Evolutionary conservation across 1,139 yeast genomes (phyloP), one percentile per base, ranked within the genome.

Genomic region (Casaregolazyma suthepensis): DNA sequence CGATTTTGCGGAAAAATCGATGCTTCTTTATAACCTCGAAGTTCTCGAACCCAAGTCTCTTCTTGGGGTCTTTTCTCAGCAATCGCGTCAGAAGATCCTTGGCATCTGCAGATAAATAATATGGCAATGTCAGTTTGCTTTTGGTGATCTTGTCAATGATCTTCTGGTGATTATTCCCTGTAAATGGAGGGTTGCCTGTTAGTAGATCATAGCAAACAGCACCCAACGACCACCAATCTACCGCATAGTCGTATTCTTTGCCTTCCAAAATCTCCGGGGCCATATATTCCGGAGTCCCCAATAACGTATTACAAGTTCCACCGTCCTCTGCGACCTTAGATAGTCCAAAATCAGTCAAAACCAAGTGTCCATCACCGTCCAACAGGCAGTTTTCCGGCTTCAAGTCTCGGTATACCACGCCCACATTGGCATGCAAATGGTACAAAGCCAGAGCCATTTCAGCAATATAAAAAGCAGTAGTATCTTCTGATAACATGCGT

Each of bases 201-300:
- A 93, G 74, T 74, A 93, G 77, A 68, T 93, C 98, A 67, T 75
- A 89, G 31, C 89, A 79, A 6, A 93, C 88, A 60, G 96, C 89
- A 0, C 99, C 98, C 31, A 93, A 74, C 0, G 97, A 89, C 95
- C 98, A 93, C 96, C 97, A 93, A 67, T 93, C 99, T 10, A 94
- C 96, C 9, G 83, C 78, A 59, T 80, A 84, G 59, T 90, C 93
- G 66, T 93, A 93, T n/a, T 85, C 83, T 58, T 85, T 82, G 23
- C 96, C 96, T 52, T 80, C 81, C 26, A 93, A 71, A 35, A 93
- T 87, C 67, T 93, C 98, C 1, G 99, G 99, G 0, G 98, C 98
- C 88, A 91, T 90, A 67, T 90, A 91, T 69, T 90, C 96, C 0
- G 96, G 95, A 0, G 97, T 91, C 0, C 98, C 99, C 35, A 90